Conservation (phyloP, 139 green algal genomes). For the Closterium sp. region DNA sequence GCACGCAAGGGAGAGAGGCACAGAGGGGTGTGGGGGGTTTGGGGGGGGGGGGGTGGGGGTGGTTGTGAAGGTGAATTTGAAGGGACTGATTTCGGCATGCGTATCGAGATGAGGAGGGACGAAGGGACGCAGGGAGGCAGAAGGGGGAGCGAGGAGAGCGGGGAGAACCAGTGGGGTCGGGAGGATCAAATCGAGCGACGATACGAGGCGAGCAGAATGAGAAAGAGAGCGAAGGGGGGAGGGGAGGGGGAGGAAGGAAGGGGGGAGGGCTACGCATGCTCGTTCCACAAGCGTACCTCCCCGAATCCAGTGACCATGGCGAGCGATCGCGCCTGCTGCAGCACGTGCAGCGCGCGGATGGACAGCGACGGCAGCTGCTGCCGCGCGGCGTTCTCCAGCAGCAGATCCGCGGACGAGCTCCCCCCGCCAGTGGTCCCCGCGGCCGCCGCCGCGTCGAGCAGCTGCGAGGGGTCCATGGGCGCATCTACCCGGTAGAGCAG, state of each 20-base stretch:
- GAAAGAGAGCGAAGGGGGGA: not conserved
- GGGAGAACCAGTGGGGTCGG: no score
- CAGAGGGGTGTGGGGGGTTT: not conserved
- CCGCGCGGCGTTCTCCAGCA: not conserved
- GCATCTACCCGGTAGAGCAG: not conserved
- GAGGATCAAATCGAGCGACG: no score
- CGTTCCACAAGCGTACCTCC: not conserved
- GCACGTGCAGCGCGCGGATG: slow-evolving; percentile 24
- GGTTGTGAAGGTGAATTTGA: not conserved
- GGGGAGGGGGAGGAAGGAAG: not conserved
- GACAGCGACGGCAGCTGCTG: slow-evolving; percentile 12
- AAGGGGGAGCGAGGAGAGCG: not conserved
- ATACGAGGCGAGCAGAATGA: not conserved
- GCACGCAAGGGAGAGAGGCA: not conserved
- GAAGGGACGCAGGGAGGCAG: no score
- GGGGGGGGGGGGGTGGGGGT: no score
- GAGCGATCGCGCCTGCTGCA: slow-evolving; percentile 7
- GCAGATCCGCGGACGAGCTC: not conserved
- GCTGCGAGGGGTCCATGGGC: not conserved
- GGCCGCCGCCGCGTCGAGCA: not conserved
- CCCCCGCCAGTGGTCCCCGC: not conserved
- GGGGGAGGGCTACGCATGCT: not conserved
- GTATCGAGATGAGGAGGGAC: no score
- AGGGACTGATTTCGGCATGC: no score
- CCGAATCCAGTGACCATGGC: not conserved